Base-by-base conservation (phyloP, 2,329 filamentous ascomycete genomes). In the Colletotrichum tamarilloi region DNA sequence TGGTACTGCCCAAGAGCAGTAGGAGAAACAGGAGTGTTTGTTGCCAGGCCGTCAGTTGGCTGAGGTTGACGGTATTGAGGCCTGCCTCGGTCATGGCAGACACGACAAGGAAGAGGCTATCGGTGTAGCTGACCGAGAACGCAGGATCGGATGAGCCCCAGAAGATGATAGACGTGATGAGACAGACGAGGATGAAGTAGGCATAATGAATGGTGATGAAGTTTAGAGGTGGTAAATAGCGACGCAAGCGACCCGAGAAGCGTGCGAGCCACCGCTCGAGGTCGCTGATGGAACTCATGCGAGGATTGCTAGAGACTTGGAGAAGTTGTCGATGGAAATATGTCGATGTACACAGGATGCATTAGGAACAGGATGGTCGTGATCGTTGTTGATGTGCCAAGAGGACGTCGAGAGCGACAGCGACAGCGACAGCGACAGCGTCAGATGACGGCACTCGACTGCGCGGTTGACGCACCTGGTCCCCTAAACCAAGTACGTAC, bases 81-180 rank as follows among this genome's bases (percentile, higher is more conserved):
- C 92, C 92, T 5, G 92, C 89, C 66, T 90, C 86, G 6, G 91
- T 93, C 84, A 94, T 91, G 55, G 92, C 91, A 68, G 90, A 92
- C 53, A 91, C 86, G 60, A 89, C 88, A 62, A 94, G 81, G 79
- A 94, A 94, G n/a, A 94, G 80, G n/a, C 89, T 87, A 78, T 94
- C 92, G 52, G 86, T 86, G 80, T 91, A 94, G 58, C 82, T 81
- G 62, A 94, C 84, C 74, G 84, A 88, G 64, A 82, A 80, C n/a
- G 81, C 78, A 0, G 89, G 88, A 2, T 84, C 84, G 1, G 89
- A 90, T 0, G 87, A 84, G 8, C 84, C 86, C 86, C 87, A 94
- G 77, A 93, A 91, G 64, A 94, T 86, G 70, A 89, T 75, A 11
- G 91, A 91, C 64, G 84, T 85, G 24, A 92, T 30, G 6, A 93